Conservation (phyloP, 108 stramenopile species). For the Schizochytrium sp. region DNA sequence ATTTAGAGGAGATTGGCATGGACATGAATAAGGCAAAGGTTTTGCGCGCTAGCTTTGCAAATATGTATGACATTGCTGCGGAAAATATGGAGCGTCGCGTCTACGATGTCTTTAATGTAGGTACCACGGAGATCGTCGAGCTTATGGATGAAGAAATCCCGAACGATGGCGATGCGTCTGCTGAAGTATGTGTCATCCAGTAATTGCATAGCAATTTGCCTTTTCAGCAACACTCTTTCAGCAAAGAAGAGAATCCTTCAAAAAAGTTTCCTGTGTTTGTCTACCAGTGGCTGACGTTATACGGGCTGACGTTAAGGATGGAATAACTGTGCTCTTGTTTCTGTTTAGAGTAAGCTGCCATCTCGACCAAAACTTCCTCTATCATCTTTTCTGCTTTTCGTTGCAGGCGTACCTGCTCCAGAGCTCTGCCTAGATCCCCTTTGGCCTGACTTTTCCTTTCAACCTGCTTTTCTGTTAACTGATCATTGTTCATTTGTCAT, state of each 20-base stretch:
- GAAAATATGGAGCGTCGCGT: neutral
- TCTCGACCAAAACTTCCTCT: too few species aligned
- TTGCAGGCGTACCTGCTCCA: too few species aligned
- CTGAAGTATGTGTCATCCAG: conserved; percentile 20
- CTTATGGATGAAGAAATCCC: neutral
- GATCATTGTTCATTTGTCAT: too few species aligned
- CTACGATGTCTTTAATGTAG: conserved; percentile 26
- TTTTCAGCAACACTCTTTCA: neutral
- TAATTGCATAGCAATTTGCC: neutral
- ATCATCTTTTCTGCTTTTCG: too few species aligned
- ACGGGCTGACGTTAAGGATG: too few species aligned
- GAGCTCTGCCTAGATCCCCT: too few species aligned
- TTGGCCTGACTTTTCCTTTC: too few species aligned
- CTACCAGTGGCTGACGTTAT: neutral
- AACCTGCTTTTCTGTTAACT: too few species aligned
- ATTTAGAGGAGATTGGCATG: conserved; percentile 20
- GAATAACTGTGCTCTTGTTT: too few species aligned
- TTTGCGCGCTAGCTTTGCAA: conserved; percentile 6
- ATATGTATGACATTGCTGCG: conserved; percentile 37
- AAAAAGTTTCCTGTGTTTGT: neutral
- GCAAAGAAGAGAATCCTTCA: neutral
- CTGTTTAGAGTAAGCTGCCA: too few species aligned
- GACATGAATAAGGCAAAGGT: neutral
- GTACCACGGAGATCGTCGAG: neutral
- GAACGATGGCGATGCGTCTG: neutral